Conservation (phyloP, 2,329 filamentous ascomycete species). For the Hirsutella minnesotensis region DNA sequence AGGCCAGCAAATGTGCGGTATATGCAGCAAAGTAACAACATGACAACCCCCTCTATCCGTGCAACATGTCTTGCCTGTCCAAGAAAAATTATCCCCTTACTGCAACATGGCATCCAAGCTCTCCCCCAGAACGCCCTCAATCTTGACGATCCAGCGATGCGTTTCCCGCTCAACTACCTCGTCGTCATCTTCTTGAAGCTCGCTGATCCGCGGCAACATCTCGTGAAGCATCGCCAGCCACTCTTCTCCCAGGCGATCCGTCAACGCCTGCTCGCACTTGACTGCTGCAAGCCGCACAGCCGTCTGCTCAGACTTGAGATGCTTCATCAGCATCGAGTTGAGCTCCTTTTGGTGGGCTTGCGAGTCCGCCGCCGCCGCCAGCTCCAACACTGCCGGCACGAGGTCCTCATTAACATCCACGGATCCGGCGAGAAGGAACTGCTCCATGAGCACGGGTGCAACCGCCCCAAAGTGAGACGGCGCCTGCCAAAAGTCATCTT, state of each 20-base stretch:
- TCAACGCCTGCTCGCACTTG: constrained; percentile 68
- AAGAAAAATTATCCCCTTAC: no score
- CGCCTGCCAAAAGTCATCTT: constrained; percentile 92
- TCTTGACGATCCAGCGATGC: constrained; percentile 77
- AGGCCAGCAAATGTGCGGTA: no score
- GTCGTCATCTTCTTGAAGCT: constrained; percentile 92
- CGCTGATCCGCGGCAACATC: constrained; percentile 93
- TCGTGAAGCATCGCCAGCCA: constrained; percentile 87
- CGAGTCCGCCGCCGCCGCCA: constrained; percentile 71
- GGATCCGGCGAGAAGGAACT: constrained; percentile 41
- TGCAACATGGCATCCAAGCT: constrained; percentile 86
- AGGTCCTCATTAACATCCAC: constrained; percentile 39
- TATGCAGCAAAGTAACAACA: no score
- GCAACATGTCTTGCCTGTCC: no score
- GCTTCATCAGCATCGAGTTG: constrained; percentile 65
- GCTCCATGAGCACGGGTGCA: constrained; percentile 54
- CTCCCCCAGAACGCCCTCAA: constrained; percentile 83
- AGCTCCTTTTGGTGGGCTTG: constrained; percentile 85
- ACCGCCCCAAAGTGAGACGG: constrained; percentile 75
- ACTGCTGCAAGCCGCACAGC: constrained; percentile 71
- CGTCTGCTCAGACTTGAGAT: constrained; percentile 61
- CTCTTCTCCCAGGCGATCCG: constrained; percentile 75
- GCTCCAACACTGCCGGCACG: constrained; percentile 64
- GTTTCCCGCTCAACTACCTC: constrained; percentile 86
- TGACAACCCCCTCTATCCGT: no score